phyloP scores from a whole-genome alignment of 257 asterid species.

The Solanum piurae region DNA sequence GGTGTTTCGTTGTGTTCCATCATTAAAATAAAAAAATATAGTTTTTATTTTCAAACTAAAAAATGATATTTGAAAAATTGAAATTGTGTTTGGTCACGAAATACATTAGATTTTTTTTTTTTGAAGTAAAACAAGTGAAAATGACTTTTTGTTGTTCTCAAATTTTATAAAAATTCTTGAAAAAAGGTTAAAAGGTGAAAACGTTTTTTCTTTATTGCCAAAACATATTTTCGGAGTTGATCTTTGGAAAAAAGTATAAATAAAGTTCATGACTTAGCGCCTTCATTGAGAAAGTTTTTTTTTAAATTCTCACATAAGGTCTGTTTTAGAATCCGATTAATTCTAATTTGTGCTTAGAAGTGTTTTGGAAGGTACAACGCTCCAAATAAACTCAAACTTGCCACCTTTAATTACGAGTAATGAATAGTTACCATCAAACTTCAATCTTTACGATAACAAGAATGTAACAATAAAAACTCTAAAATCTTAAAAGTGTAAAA shows the following conservation, averaged over 20 bases:
- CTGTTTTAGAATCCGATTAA: neutral
- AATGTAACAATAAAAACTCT: neutral
- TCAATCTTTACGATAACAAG: neutral
- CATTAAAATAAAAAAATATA: too few species aligned
- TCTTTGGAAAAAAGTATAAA: neutral
- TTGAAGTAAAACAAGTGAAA: neutral
- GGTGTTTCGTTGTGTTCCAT: neutral
- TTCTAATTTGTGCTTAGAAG: neutral
- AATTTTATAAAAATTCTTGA: too few species aligned
- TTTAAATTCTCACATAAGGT: neutral
- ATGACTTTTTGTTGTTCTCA: too few species aligned
- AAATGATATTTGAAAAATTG: neutral
- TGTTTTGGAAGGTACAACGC: neutral
- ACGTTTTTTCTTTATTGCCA: neutral
- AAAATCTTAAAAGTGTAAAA: too few species aligned
- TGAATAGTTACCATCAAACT: neutral
- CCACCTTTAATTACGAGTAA: fast-evolving
- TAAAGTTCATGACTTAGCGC: fast-evolving
- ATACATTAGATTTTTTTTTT: too few species aligned
- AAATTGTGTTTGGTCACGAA: too few species aligned
- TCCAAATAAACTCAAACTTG: neutral
- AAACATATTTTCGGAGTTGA: neutral
- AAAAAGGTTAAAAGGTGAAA: neutral
- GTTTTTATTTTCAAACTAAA: too few species aligned
- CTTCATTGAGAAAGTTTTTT: too few species aligned